Percentiles rank a stretch among this genome's conserved stretches.
Evolutionary conservation across 2,329 filamentous ascomycete species (phyloP).

Genomic region (Colletotrichum noveboracense): DNA sequence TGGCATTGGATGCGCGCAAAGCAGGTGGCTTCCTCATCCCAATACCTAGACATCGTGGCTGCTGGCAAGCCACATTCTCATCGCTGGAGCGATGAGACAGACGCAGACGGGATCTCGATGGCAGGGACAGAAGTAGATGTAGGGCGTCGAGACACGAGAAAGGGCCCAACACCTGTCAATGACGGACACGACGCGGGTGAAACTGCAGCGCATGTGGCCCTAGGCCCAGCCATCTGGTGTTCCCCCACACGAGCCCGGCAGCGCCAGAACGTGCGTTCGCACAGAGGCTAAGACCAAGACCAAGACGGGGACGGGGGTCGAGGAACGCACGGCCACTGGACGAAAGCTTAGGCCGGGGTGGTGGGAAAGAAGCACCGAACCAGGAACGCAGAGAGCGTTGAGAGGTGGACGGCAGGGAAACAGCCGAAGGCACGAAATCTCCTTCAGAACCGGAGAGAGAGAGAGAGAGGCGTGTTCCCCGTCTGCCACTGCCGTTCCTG

Average conservation of each 20-base stretch:
- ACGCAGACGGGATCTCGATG: not conserved
- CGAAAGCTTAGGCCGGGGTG: constrained; percentile 19
- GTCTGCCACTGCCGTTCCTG: not conserved
- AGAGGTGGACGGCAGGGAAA: constrained; percentile 7
- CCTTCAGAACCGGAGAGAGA: not conserved
- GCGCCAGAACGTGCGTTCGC: constrained; percentile 18
- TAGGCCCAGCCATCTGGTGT: constrained; percentile 5
- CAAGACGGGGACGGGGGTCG: not conserved
- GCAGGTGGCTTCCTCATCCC: not conserved
- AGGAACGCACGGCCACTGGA: constrained; percentile 11
- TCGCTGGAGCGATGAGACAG: not conserved
- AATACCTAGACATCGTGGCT: not conserved
- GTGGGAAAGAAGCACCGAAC: not conserved
- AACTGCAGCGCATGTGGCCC: not conserved
- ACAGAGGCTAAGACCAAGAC: constrained; percentile 5
- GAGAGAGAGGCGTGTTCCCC: not conserved
- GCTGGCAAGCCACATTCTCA: not conserved
- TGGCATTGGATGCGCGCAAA: not conserved
- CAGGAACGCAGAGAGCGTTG: not conserved
- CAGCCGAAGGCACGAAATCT: constrained; percentile 3
- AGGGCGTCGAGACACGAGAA: not conserved
- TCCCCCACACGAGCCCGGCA: constrained; percentile 18
- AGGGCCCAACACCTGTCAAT: not conserved
- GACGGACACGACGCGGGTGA: not conserved
- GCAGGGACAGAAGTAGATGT: not conserved